A percentile compares a stretch with the other conserved stretches of the same genome.
Conservation (phyloP, 73 alveolate genomes). For the Durusdinium trenchii region DNA sequence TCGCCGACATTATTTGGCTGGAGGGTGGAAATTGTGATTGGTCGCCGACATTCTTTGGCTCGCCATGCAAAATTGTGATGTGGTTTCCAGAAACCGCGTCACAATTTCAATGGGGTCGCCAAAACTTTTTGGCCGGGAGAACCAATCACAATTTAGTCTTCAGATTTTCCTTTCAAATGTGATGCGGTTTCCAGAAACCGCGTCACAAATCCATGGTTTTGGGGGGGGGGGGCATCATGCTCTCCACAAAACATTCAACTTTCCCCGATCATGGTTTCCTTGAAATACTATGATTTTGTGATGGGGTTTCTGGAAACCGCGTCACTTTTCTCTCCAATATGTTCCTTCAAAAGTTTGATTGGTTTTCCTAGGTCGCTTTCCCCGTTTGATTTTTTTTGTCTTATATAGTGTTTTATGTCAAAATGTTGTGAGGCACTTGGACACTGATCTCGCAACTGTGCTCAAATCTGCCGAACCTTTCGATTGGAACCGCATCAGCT, state of each 20-base stretch:
- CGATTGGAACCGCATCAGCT: background rate
- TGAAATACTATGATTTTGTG: background rate
- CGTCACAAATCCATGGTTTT: background rate
- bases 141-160: background rate
- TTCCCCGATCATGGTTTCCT: background rate
- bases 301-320: constrained; percentile 45
- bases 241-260: background rate
- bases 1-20: background rate
- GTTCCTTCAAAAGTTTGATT: background rate
- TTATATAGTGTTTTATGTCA: background rate
- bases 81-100: constrained; percentile 54
- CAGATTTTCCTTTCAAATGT: background rate
- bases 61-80: background rate
- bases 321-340: background rate
- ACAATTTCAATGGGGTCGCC: background rate
- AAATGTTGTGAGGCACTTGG: background rate
- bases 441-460: background rate
- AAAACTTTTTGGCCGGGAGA: background rate
- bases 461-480: background rate
- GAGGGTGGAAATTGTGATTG: background rate
- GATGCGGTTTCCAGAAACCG: constrained; percentile 47
- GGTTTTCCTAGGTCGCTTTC: background rate
- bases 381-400: too few species aligned
- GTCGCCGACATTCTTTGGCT: background rate
- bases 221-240: background rate